Conservation (phyloP, 2,329 filamentous ascomycete species). For the Blumeria graminis region DNA sequence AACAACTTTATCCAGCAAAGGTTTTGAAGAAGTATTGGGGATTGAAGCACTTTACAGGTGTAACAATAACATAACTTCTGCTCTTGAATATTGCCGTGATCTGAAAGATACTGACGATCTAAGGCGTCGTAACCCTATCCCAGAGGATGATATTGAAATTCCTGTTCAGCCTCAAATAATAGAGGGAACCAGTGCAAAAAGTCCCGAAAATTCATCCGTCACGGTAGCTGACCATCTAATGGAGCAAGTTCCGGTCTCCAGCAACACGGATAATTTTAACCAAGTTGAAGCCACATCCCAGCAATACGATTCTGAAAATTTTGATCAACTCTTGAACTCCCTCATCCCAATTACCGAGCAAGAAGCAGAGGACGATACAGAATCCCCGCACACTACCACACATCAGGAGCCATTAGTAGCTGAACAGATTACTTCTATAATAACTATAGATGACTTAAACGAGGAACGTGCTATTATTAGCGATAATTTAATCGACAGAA, state of each 20-base stretch:
- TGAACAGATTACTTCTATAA: slow-evolving; percentile 5
- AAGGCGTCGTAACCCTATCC: slow-evolving; percentile 43
- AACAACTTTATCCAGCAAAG: slow-evolving; percentile 14
- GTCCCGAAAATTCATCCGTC: slow-evolving; percentile 8
- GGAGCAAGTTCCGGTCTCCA: slow-evolving; percentile 5
- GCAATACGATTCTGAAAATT: slow-evolving; percentile 2
- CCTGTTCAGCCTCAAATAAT: slow-evolving; percentile 9
- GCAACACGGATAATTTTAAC: slow-evolving; percentile 7
- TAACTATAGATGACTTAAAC: slow-evolving; percentile 60
- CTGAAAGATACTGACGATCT: slow-evolving; percentile 30
- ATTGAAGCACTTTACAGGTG: slow-evolving; percentile 66
- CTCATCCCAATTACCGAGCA: neutral
- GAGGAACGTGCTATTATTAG: slow-evolving; percentile 48
- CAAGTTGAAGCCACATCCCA: slow-evolving; percentile 3
- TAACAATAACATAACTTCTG: slow-evolving; percentile 34
- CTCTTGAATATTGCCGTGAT: slow-evolving; percentile 52
- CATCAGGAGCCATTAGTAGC: slow-evolving; percentile 2
- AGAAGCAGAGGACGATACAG: neutral
- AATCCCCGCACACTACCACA: neutral
- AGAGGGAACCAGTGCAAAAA: slow-evolving; percentile 12
- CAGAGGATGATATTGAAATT: slow-evolving; percentile 27
- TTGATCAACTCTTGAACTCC: slow-evolving; percentile 5
- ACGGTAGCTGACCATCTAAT: slow-evolving; percentile 12
- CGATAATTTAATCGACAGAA: slow-evolving; percentile 63
- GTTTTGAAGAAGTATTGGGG: slow-evolving; percentile 35